phyloP scores from a whole-genome alignment of 208 protist genomes.

The Trypanosoma grayi region DNA sequence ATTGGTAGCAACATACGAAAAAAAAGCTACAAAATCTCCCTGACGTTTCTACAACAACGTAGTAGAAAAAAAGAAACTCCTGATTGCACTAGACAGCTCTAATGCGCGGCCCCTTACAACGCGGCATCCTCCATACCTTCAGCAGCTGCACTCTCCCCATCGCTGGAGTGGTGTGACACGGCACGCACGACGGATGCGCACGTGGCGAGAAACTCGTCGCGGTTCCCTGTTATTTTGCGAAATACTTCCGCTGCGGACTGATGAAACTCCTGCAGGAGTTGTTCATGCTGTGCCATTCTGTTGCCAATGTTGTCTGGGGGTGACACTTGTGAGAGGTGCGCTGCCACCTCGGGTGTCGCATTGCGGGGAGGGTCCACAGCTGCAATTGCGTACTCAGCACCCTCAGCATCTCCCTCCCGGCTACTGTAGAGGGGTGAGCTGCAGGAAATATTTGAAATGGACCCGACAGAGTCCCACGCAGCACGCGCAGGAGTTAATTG shows the following conservation, averaged over 20 bases:
- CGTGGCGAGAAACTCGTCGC: constrained; percentile 67
- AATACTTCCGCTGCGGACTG: constrained; percentile 72
- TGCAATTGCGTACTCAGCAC: neutral
- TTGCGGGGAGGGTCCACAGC: neutral
- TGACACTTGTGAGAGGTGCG: neutral
- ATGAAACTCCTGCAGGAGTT: constrained; percentile 62
- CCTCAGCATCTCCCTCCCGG: constrained; percentile 17
- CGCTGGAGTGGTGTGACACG: constrained; percentile 2
- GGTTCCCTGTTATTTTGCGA: constrained; percentile 63
- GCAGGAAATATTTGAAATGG: constrained; percentile 66
- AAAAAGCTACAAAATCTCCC: too few species aligned
- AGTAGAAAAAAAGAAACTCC: too few species aligned
- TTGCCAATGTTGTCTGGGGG: constrained; percentile 15
- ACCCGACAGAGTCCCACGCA: constrained; percentile 43
- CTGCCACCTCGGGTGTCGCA: neutral
- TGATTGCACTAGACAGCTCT: too few species aligned
- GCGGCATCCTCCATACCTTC: neutral
- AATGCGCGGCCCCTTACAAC: too few species aligned
- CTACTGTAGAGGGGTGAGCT: constrained; percentile 62
- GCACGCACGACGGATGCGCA: constrained; percentile 62
- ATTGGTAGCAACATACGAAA: too few species aligned
- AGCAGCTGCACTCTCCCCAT: neutral
- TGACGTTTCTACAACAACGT: too few species aligned
- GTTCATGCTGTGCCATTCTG: constrained; percentile 42
- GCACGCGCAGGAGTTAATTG: neutral